These are phyloP conservation scores for Podaxis pistillaris DNA, from an alignment of 768 basidiomycete species.

Conservation along the genomic window DNA sequence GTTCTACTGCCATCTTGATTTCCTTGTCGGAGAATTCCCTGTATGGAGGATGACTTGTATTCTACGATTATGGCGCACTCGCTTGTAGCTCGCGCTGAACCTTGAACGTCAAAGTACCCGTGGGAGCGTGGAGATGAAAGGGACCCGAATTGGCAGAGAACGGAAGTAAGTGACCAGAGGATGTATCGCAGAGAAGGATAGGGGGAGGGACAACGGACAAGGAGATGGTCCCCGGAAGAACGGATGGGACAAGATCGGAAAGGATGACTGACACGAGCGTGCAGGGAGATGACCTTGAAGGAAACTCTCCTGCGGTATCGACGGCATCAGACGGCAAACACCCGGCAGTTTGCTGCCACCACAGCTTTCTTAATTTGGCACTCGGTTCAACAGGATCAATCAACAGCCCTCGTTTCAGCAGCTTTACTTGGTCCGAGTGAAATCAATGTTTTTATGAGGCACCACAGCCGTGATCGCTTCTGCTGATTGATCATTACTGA, in stretches of 20 bases:
- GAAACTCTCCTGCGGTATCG: not conserved
- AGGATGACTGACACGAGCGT: not conserved
- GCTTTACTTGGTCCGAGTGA: not conserved
- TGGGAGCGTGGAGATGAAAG: not conserved
- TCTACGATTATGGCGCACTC: not conserved
- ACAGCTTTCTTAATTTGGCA: constrained; percentile 10
- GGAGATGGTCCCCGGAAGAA: not conserved
- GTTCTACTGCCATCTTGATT: constrained; percentile 63
- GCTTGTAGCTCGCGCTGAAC: not conserved
- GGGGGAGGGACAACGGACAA: constrained; percentile 12
- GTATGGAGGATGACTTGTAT: not conserved
- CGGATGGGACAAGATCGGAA: not conserved
- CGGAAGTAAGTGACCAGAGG: not conserved
- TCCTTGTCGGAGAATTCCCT: not conserved
- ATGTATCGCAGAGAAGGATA: not conserved
- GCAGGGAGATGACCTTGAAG: not conserved
- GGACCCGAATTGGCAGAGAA: not conserved
- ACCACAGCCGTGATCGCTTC: not conserved
- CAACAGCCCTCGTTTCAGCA: not conserved
- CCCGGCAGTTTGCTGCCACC: not conserved
- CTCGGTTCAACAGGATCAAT: not conserved
- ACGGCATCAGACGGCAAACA: not conserved
- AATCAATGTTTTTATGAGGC: too few relatives aligned
- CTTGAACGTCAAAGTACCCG: not conserved
- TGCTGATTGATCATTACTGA: not conserved